Conservation (phyloP, 805 yeast species). For the Ogataea paraovalis region DNA sequence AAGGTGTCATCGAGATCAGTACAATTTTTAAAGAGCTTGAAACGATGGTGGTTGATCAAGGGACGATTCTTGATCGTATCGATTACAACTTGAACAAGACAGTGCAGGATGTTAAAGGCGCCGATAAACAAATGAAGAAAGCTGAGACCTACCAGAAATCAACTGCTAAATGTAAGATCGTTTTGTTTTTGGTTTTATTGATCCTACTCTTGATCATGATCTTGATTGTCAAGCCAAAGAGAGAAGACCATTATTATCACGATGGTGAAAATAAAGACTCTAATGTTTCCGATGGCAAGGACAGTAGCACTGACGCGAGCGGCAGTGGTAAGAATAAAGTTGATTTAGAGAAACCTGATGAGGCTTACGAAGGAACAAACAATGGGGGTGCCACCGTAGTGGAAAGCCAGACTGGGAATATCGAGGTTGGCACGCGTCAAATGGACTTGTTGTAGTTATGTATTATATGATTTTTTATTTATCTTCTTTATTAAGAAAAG, state of each 20-base stretch:
- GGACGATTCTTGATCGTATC: conserved; percentile 87
- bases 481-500: no score
- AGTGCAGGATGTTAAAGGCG: conserved; percentile 67
- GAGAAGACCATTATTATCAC: conserved; percentile 28
- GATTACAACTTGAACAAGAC: conserved; percentile 87
- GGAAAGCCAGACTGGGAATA: not conserved
- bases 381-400: conserved; percentile 1
- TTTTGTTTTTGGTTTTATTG: conserved; percentile 64
- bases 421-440: not conserved
- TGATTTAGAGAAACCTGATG: not conserved
- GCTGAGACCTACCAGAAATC: conserved; percentile 83
- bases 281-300: conserved; percentile 4
- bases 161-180: conserved; percentile 86
- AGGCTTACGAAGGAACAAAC: not conserved
- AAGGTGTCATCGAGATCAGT: conserved; percentile 89
- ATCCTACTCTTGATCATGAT: conserved; percentile 69
- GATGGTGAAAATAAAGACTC: conserved; percentile 8
- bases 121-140: conserved; percentile 70
- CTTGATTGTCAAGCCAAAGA: conserved; percentile 61
- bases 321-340: not conserved
- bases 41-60: conserved; percentile 88
- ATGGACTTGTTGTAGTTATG: not conserved
- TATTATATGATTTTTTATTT: not conserved
- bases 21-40: conserved; percentile 94
- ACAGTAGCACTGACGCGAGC: conserved; percentile 7